A percentile compares a stretch with the other conserved stretches of the same genome.
Conservation (phyloP, 345 rosid species). For the Barbarea vulgaris region DNA sequence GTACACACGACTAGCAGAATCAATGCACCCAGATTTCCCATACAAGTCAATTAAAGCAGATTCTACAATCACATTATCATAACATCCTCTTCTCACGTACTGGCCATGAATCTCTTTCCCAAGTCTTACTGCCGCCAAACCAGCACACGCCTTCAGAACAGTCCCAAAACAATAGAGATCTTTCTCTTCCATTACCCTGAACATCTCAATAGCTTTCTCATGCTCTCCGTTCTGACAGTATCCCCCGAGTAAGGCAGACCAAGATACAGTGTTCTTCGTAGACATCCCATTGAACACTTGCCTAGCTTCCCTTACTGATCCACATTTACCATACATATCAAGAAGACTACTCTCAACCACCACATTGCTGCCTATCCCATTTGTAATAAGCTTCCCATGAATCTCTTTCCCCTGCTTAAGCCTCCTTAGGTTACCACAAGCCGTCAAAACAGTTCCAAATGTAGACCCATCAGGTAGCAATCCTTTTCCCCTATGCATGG, state of each 20-base stretch:
- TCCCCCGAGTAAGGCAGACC: constrained; percentile 81
- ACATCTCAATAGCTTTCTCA: constrained; percentile 62
- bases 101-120: constrained; percentile 94
- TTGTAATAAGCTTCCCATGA: constrained; percentile 61
- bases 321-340: constrained; percentile 94
- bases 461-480: constrained; percentile 69
- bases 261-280: constrained; percentile 67
- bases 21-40: constrained; percentile 80
- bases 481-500: constrained; percentile 54
- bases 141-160: constrained; percentile 84
- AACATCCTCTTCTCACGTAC: constrained; percentile 74
- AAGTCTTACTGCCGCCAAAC: constrained; percentile 66
- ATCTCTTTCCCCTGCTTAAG: constrained; percentile 78
- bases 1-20: constrained; percentile 60
- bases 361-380: constrained; percentile 60
- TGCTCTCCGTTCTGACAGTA: constrained; percentile 78
- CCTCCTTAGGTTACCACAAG: constrained; percentile 76
- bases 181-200: constrained; percentile 51
- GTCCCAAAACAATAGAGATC: constrained; percentile 87
- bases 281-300: constrained; percentile 69
- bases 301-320: constrained; percentile 57
- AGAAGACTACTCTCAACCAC: constrained; percentile 80
- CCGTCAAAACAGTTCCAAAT: constrained; percentile 73
- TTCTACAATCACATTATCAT: constrained; percentile 72
- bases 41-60: constrained; percentile 90